A percentile compares a stretch with the other conserved stretches of the same genome.
Conservation (phyloP, 495 filamentous ascomycete genomes). For the Friedmanniomyces simplex region DNA sequence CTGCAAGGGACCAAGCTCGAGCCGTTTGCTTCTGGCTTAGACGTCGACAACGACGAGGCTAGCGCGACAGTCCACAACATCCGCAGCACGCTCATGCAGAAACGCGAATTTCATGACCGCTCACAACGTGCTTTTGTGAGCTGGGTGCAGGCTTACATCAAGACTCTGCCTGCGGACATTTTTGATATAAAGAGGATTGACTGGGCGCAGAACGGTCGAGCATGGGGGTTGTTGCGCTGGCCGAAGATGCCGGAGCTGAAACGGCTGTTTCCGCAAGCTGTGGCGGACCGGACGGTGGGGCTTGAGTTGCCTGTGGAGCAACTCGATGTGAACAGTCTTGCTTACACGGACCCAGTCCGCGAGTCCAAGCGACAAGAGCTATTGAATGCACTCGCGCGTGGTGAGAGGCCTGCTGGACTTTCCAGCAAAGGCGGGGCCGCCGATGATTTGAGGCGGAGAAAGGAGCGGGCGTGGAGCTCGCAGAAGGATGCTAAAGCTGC, state of each 20-base stretch:
- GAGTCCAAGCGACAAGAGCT: constrained; percentile 59
- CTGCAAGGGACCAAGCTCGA: constrained; percentile 60
- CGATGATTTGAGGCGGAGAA: constrained; percentile 40
- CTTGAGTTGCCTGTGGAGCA: constrained; percentile 48
- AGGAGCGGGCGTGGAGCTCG: constrained; percentile 67
- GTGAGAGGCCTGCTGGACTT: constrained; percentile 13
- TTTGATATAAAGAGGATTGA: constrained; percentile 74
- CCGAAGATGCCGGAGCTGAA: constrained; percentile 92
- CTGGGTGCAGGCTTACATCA: constrained; percentile 82
- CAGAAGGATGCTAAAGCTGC: constrained; percentile 62
- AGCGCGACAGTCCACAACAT: constrained; percentile 42
- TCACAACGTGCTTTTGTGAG: constrained; percentile 84
- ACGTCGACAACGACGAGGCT: constrained; percentile 47
- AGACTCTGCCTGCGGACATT: constrained; percentile 82
- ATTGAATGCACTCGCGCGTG: constrained; percentile 33
- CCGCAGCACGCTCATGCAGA: constrained; percentile 50
- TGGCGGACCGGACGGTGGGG: constrained; percentile 21
- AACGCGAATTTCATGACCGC: constrained; percentile 80
- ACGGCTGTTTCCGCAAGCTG: constrained; percentile 12
- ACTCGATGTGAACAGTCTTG: constrained; percentile 53
- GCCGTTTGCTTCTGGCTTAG: constrained; percentile 34
- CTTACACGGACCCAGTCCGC: constrained; percentile 67
- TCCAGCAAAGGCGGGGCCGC: constrained; percentile 15
- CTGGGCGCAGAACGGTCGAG: constrained; percentile 69
- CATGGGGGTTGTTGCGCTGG: constrained; percentile 74